phyloP scores from a whole-genome alignment of 129 eudicot genomes.

The Ambrosia trifida region DNA sequence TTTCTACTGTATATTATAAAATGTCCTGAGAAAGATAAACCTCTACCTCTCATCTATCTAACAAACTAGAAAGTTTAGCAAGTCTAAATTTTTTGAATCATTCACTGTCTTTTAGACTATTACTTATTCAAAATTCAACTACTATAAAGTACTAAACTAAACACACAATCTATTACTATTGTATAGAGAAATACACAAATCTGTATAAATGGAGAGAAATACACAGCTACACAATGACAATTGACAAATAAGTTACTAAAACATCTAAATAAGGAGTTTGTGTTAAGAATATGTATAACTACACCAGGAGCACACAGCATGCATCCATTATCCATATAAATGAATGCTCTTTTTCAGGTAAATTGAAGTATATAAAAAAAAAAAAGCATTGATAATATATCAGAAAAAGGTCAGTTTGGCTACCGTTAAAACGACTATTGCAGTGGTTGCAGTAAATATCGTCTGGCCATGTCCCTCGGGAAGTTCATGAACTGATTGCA shows the following conservation, averaged over 20 bases:
- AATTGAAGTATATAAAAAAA: not conserved
- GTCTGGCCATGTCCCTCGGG: constrained; percentile 99
- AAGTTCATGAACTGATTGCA: constrained; percentile 98
- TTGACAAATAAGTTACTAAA: not conserved
- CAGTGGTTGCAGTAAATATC: constrained; percentile 95
- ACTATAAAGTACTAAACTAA: too few species aligned
- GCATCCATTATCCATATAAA: not conserved
- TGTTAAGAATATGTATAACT: not conserved
- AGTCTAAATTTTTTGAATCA: too few species aligned
- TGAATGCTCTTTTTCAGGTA: constrained; percentile 15
- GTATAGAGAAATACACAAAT: not conserved
- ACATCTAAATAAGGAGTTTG: not conserved
- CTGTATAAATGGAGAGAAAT: not conserved
- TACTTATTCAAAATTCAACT: too few species aligned
- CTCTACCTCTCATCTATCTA: too few species aligned
- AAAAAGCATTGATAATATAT: not conserved
- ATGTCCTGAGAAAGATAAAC: too few species aligned
- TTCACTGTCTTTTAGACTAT: too few species aligned
- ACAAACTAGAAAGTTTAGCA: too few species aligned
- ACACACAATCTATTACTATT: too few species aligned
- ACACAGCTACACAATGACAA: constrained; percentile 1
- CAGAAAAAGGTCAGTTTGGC: constrained; percentile 16
- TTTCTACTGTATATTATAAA: too few species aligned
- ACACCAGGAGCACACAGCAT: not conserved
- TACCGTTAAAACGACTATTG: constrained; percentile 96